phyloP scores from a whole-genome alignment of 1,284 basidiomycete genomes.

The Peniophora sp. region DNA sequence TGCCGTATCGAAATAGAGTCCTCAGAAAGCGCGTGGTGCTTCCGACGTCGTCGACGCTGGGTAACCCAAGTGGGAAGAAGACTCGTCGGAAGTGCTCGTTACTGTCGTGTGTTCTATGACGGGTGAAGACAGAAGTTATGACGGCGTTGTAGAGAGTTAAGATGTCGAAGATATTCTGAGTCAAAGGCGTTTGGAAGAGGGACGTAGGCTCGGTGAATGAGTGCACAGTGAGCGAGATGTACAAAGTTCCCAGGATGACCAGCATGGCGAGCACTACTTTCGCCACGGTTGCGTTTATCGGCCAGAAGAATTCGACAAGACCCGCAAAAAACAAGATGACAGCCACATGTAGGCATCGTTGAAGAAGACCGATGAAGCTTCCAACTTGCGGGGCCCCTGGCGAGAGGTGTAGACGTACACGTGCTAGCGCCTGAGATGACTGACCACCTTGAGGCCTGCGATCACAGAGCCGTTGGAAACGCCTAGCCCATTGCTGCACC shows the following conservation, averaged over 20 bases:
- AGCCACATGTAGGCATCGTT: neutral
- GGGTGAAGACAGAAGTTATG: no score
- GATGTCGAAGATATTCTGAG: no score
- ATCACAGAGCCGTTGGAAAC: constrained; percentile 5
- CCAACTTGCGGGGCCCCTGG: constrained; percentile 28
- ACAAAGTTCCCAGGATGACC: constrained; percentile 20
- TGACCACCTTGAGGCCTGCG: constrained; percentile 12
- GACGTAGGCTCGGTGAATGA: no score
- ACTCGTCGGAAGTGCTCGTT: no score
- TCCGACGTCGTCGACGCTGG: no score
- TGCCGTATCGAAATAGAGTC: no score
- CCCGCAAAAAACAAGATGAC: constrained; percentile 2
- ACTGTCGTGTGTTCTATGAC: no score
- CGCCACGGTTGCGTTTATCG: constrained; percentile 23
- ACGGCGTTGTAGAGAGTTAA: no score
- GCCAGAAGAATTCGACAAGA: constrained; percentile 24
- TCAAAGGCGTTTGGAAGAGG: no score
- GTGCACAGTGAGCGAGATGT: constrained; percentile 21
- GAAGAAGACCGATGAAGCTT: neutral
- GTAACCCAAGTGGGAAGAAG: no score
- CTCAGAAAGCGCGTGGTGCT: no score
- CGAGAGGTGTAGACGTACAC: constrained; percentile 27
- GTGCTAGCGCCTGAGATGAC: constrained; percentile 23
- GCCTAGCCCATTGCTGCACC: constrained; percentile 16
- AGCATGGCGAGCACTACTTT: constrained; percentile 23